phyloP scores from a whole-genome alignment of 75 land plant species.

The Pinus albicaulis region DNA sequence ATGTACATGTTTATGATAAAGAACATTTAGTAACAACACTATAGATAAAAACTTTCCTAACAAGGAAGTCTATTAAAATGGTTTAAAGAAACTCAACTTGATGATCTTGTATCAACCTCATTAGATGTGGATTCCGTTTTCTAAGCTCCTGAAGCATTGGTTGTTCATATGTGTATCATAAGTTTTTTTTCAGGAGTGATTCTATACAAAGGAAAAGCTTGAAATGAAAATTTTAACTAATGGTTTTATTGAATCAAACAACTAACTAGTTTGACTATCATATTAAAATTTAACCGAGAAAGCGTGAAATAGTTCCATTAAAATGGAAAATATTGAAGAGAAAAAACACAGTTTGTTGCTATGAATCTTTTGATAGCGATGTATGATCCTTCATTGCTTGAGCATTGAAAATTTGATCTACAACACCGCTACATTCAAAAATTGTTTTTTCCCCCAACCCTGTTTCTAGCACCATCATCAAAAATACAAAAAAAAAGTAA shows the following conservation, averaged over 20 bases:
- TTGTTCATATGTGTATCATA: conserved; percentile 13
- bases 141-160: conserved; percentile 64
- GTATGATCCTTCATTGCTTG: conserved; percentile 32
- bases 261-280: no score
- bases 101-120: conserved; percentile 67
- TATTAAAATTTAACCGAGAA: no score
- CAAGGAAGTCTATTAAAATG: no score
- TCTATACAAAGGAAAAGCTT: not conserved
- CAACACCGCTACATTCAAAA: conserved; percentile 63
- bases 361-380: conserved; percentile 68
- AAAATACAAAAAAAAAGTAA: not conserved
- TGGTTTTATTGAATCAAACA: not conserved
- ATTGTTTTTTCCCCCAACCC: conserved; percentile 97
- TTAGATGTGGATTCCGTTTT: conserved; percentile 46
- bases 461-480: conserved; percentile 34
- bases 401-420: conserved; percentile 64
- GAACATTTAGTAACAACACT: no score
- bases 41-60: no score
- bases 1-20: no score
- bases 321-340: no score
- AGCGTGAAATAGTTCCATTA: no score
- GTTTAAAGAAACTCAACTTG: conserved; percentile 68
- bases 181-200: not conserved
- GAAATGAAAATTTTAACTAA: not conserved
- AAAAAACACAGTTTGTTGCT: not conserved